A percentile compares a stretch with the other conserved stretches of the same genome.
Conservation (phyloP, 108 stramenopile species). For the Nitzschia putrida region DNA sequence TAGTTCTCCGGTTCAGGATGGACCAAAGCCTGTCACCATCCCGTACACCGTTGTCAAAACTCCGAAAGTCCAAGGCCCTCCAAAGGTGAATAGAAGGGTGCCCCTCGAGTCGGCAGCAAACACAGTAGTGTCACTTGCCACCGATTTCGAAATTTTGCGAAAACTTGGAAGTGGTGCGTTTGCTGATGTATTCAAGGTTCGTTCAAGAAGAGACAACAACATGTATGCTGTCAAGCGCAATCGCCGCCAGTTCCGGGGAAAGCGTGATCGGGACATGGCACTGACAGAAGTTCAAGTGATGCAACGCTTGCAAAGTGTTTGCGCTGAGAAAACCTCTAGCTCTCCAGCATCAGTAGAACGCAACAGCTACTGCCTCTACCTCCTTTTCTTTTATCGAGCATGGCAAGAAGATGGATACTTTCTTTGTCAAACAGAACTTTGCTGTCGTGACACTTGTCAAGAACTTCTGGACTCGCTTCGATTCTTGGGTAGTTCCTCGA, state of each 20-base stretch:
- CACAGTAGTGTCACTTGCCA: constrained; percentile 51
- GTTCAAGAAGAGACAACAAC: constrained; percentile 51
- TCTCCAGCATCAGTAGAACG: constrained; percentile 23
- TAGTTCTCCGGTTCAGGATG: background rate
- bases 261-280: constrained; percentile 72
- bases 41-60: constrained; percentile 1
- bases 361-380: constrained; percentile 62
- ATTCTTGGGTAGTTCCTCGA: constrained; percentile 53
- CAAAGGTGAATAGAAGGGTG: constrained; percentile 30
- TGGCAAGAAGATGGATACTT: constrained; percentile 88
- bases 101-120: constrained; percentile 8
- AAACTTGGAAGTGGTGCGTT: constrained; percentile 77
- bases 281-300: constrained; percentile 79
- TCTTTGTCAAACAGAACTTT: constrained; percentile 82
- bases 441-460: constrained; percentile 77
- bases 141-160: constrained; percentile 67
- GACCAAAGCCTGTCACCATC: background rate
- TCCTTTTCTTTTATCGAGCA: constrained; percentile 79
- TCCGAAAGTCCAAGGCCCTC: constrained; percentile 17
- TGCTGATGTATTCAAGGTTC: constrained; percentile 85
- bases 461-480: constrained; percentile 67
- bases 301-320: constrained; percentile 71
- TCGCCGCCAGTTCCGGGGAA: constrained; percentile 78
- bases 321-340: constrained; percentile 5
- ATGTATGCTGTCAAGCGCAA: constrained; percentile 82